A percentile compares a stretch with the other conserved stretches of the same genome.
phyloP scores from a whole-genome alignment of 1,139 yeast genomes.

The Sugiyamaella castrensis region DNA sequence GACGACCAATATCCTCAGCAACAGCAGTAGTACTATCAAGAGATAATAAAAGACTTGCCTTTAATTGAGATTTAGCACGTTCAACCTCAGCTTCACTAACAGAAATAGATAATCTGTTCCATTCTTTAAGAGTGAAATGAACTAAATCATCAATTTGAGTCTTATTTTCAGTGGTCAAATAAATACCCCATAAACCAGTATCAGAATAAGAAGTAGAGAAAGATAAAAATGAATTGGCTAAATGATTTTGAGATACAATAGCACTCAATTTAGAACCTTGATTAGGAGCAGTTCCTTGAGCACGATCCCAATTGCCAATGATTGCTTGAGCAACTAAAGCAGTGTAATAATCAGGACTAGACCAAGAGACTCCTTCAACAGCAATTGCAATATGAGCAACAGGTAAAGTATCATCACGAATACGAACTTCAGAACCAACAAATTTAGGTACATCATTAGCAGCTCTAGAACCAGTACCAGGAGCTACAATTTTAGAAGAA shows the following conservation, averaged over 20 bases:
- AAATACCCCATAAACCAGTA: conserved; percentile 97
- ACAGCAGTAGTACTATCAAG: conserved; percentile 94
- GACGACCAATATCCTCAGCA: conserved; percentile 98
- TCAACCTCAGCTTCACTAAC: conserved; percentile 85
- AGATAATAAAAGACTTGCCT: conserved; percentile 84
- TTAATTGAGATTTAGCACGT: conserved; percentile 89
- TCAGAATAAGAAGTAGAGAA: conserved; percentile 97
- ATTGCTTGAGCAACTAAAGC: conserved; percentile 96
- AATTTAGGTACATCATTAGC: conserved; percentile 66
- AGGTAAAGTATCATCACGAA: conserved; percentile 80
- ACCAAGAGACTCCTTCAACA: conserved; percentile 98
- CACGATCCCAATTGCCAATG: conserved; percentile 96
- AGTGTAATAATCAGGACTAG: conserved; percentile 90
- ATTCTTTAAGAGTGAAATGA: conserved; percentile 76
- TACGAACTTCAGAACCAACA: conserved; percentile 80
- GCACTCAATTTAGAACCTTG: conserved; percentile 86
- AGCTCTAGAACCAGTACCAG: conserved; percentile 69
- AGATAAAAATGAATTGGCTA: conserved; percentile 94
- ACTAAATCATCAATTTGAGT: conserved; percentile 63
- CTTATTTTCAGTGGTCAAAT: conserved; percentile 76
- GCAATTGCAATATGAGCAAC: conserved; percentile 91
- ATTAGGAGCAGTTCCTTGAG: conserved; percentile 81
- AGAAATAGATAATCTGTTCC: conserved; percentile 81
- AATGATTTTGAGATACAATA: conserved; percentile 66
- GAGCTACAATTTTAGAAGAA: conserved; percentile 60